Evolutionary conservation across 163 green algal species (phyloP).

Genomic region (Scenedesmus sp.): DNA sequence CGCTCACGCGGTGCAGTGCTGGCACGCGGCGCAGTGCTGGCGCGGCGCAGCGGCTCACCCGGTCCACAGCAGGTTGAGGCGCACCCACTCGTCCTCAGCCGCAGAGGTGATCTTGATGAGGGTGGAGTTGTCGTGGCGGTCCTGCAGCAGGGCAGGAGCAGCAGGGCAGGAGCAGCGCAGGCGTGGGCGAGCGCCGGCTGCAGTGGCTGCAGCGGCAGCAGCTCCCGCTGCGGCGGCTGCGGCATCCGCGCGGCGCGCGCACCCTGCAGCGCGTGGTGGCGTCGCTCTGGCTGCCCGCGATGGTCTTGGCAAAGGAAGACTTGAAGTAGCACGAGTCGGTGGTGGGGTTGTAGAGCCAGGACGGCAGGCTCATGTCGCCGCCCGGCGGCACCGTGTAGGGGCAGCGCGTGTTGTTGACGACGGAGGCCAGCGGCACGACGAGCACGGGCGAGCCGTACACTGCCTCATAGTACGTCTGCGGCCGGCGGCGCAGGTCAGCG

Average conservation of each 20-base stretch:
- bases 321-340: constrained; percentile 32
- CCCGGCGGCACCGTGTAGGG: background rate
- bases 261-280: constrained; percentile 5
- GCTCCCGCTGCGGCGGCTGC: background rate
- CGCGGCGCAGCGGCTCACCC: too few species aligned
- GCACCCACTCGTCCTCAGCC: constrained; percentile 8
- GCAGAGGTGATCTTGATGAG: background rate
- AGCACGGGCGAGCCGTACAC: background rate
- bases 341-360: constrained; percentile 20
- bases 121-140: background rate
- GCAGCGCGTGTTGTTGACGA: background rate
- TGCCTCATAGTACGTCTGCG: constrained; percentile 10
- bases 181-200: too few species aligned
- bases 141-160: background rate
- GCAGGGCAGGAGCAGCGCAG: too few species aligned
- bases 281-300: background rate
- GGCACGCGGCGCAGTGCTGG: too few species aligned
- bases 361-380: background rate
- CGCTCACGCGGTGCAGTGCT: too few species aligned
- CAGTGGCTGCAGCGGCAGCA: background rate
- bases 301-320: background rate
- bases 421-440: background rate
- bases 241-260: background rate
- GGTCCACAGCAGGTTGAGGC: constrained; percentile 18
- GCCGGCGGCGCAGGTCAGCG: too few species aligned